Evolutionary conservation across 2,329 filamentous ascomycete genomes (phyloP).

Genomic region (Malbranchea zuffiana): DNA sequence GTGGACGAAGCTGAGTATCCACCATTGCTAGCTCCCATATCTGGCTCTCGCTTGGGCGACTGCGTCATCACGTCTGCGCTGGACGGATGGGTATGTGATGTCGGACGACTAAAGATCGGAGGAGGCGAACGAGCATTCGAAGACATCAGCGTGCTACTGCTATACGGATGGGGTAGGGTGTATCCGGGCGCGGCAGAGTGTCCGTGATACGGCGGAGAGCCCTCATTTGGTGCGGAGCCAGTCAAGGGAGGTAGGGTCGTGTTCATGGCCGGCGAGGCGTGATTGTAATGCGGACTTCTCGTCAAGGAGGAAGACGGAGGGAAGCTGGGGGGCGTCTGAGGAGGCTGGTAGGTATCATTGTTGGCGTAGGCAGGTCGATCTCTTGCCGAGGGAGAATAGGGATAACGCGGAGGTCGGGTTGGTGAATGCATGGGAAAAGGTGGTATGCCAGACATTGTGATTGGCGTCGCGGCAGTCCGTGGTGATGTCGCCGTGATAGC

Average conservation of each 20-base stretch:
- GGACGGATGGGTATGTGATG: constrained; percentile 34
- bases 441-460: constrained; percentile 34
- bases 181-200: constrained; percentile 26
- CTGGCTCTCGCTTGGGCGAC: constrained; percentile 33
- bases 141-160: constrained; percentile 26
- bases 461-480: too few relatives aligned
- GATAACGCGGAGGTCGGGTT: constrained; percentile 33
- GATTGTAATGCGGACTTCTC: constrained; percentile 16
- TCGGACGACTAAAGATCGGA: constrained; percentile 25
- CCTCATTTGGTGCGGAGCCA: constrained; percentile 25
- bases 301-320: constrained; percentile 15
- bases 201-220: constrained; percentile 27
- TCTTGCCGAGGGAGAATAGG: constrained; percentile 36
- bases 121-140: constrained; percentile 27
- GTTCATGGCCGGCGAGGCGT: constrained; percentile 16
- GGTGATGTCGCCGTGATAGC: too few relatives aligned
- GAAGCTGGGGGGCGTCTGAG: constrained; percentile 33
- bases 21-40: constrained; percentile 22
- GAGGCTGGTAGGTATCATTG: constrained; percentile 34
- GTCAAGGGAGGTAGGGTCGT: constrained; percentile 33
- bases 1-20: constrained; percentile 26
- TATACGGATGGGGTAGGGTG: constrained; percentile 27
- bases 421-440: constrained; percentile 38
- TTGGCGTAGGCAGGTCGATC: constrained; percentile 32
- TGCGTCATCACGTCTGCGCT: constrained; percentile 30